A percentile compares a stretch with the other conserved stretches of the same genome.
Evolutionary conservation across 169 alveolate genomes (phyloP).

Genomic region (Plasmodium inui): DNA sequence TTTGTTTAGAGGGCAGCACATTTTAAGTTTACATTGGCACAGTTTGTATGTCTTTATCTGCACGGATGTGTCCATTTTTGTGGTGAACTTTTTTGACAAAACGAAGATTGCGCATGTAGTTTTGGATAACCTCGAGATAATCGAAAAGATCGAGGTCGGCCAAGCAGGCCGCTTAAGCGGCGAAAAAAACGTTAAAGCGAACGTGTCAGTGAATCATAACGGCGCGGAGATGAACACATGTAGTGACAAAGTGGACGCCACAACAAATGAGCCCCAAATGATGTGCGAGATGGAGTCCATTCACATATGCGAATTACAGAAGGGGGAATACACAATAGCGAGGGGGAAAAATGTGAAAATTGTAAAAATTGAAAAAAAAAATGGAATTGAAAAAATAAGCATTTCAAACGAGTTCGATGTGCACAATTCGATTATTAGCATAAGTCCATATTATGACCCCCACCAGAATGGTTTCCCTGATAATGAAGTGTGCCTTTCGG

Average conservation of each 20-base stretch:
- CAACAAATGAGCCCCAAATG: not conserved
- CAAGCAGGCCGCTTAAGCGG: not conserved
- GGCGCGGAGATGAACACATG: not conserved
- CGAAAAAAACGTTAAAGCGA: not conserved
- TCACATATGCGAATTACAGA: conserved; percentile 13
- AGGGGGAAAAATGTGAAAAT: conserved; percentile 48
- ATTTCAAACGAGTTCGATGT: conserved; percentile 8
- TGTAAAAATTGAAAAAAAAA: conserved; percentile 46
- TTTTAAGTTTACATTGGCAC: conserved; percentile 48
- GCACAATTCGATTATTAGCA: conserved; percentile 17
- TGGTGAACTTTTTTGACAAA: conserved; percentile 40
- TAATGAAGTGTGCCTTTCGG: conserved; percentile 10
- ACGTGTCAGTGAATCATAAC: not conserved
- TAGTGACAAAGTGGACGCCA: not conserved
- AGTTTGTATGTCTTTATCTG: conserved; percentile 38
- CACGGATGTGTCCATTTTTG: conserved; percentile 10
- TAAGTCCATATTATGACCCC: conserved; percentile 8
- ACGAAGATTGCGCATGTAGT: conserved; percentile 36
- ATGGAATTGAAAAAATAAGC: conserved; percentile 29
- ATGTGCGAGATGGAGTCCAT: not conserved
- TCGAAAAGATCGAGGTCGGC: not conserved
- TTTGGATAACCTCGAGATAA: not conserved
- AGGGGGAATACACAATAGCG: conserved; percentile 17
- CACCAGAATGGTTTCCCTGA: not conserved
- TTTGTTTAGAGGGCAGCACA: conserved; percentile 30